Evolutionary conservation across 2,329 filamentous ascomycete genomes (phyloP), one percentile per base, ranked within the genome.

Genomic region (Epichloe coenophiala): DNA sequence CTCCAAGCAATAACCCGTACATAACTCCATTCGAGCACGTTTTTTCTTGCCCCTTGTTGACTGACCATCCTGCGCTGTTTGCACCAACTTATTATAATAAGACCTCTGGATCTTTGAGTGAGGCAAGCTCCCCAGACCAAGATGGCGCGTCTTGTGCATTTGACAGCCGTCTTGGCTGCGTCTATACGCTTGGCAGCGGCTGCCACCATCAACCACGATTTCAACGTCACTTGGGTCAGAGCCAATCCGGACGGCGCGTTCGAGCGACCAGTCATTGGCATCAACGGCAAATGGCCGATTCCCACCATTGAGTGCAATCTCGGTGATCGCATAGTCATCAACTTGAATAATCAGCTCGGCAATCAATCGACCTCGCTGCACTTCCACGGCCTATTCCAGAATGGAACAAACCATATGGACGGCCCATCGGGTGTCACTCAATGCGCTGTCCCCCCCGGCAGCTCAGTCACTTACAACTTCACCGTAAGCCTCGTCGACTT

Each of bases 281-380:
- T 93, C 68, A 91, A 93, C 59, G 78, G 78, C 4, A 64, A 82
- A 67, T 88, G 86, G 83, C 87, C 86, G 2, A 75, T 85, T 48
- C 86, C 87, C 1, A 65, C 68, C 27, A 81, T 88, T 51, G 72
- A 77, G 48, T 82, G 77, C 38, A 74, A 74, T 45, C 68, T 81
- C 47, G 83, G 83, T 51, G 83, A 87, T 60, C 72, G 68, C 21
- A 56, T 84, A 47, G 61, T 83, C 52, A 68, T 84, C 54, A 78
- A 80, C 50, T 70, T 77, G 42, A 65, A 71, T 54, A 85, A 85
- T 61, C 65, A 70, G 21, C 69, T 85, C 5, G 77, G 76, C 5
- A 81, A 86, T 59, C 74, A 83, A 63, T 70, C 72, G 2, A 84
- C 81, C 1, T 78, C 78, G 42, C 65, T 84, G 48, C 80, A 80